phyloP scores from a whole-genome alignment of 345 rosid genomes.

The Gynandropsis gynandra region DNA sequence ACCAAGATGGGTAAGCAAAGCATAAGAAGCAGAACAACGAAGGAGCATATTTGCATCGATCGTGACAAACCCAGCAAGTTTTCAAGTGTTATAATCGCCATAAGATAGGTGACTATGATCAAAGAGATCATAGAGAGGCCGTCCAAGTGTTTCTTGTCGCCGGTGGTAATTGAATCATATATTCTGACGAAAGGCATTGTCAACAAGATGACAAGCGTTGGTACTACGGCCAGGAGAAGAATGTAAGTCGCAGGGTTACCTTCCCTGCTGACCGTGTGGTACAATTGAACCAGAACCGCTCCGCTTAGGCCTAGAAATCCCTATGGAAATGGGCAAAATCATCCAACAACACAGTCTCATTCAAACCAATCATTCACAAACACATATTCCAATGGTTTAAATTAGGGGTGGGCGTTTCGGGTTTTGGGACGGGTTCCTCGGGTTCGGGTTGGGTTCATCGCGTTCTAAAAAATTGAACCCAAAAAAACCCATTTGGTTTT shows the following conservation, averaged over 20 bases:
- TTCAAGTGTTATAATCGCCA: conserved; percentile 43
- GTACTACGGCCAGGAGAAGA: conserved; percentile 65
- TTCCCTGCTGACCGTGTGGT: conserved; percentile 43
- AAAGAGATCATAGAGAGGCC: conserved; percentile 63
- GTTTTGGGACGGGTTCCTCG: too few relatives aligned
- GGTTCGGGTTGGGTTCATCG: too few relatives aligned
- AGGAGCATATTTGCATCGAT: conserved; percentile 39
- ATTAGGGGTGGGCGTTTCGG: too few relatives aligned
- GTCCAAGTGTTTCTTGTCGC: conserved; percentile 66
- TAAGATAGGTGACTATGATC: conserved; percentile 56
- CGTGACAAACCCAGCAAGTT: conserved; percentile 46
- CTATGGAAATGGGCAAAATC: conserved; percentile 33
- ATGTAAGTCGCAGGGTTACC: conserved; percentile 56
- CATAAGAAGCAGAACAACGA: conserved; percentile 42
- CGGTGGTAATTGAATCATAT: conserved; percentile 32
- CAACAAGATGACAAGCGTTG: conserved; percentile 46
- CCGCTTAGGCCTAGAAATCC: conserved; percentile 93
- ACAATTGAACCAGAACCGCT: conserved; percentile 65
- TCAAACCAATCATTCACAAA: neutral
- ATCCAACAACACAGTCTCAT: neutral
- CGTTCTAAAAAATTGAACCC: too few relatives aligned
- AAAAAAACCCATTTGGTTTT: too few relatives aligned
- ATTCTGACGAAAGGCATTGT: conserved; percentile 62
- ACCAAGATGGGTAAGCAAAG: conserved; percentile 52
- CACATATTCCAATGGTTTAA: neutral